Base-by-base conservation (phyloP, 2,329 filamentous ascomycete genomes). In the Beauveria medogensis region DNA sequence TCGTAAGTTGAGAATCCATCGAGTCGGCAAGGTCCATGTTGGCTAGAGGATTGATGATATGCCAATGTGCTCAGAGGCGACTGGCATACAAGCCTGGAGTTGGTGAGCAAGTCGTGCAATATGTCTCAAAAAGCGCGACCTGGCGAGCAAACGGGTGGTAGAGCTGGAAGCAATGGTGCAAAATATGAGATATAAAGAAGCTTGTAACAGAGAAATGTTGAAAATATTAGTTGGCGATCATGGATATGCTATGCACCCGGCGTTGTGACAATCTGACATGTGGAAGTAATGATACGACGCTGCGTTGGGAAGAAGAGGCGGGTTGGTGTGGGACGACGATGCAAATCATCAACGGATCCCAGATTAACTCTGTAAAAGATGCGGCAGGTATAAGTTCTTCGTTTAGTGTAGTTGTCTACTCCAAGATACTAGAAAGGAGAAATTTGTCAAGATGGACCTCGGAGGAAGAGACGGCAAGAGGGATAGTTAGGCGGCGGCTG, bases 281-380 rank as follows among this genome's bases (percentile, higher is more conserved):
- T 59, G 48, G 50, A 55, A 61, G 37, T 47, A 43, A 40, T 30
- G 50, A 61, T 61, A 44, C 30, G 52, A 56, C 53, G 34, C 56
- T 59, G 56, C 26, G 50, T 53, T 24, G 47, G 44, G 37, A 51
- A n/a, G 44, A 37, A 22, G n/a, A 55, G 18, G 40, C 43, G 22
- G 37, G 22, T 18, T 37, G 24, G 16, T 51, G 48, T 22, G 34
- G 26, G 37, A 60, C 47, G 14, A n/a, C n/a, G 37, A 50, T 24
- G 30, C n/a, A 1, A 50, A 51, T 44, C 18, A 18, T 18, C 22
- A 41, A 37, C 37, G 37, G 22, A 12, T 44, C 40, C 18, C 16
- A 5, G 34, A 14, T 14, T 14, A 14, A 37, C 12, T 37, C 5
- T 37, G 34, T 37, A 37, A 37, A 37, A 37, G 10, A 37, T 37